phyloP scores from a whole-genome alignment of 495 filamentous ascomycete species.

The Jackrogersella minutella region DNA sequence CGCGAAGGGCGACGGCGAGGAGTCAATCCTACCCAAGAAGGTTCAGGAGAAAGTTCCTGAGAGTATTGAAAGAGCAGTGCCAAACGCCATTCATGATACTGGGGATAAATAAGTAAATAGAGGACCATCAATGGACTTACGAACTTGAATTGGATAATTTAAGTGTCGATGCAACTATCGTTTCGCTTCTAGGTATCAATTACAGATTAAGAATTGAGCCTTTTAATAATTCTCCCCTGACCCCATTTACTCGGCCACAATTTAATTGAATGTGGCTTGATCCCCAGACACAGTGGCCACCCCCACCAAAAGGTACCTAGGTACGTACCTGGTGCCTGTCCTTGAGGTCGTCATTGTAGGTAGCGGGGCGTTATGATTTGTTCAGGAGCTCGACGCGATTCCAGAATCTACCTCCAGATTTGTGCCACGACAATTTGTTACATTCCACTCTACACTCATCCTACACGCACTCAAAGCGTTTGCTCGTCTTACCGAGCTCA shows the following conservation, averaged over 20 bases:
- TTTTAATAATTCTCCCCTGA: no score
- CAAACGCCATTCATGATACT: slow-evolving; percentile 23
- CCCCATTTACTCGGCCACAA: no score
- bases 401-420: slow-evolving; percentile 31
- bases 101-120: slow-evolving; percentile 13
- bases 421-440: slow-evolving; percentile 37
- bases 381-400: slow-evolving; percentile 34
- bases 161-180: no score
- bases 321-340: neutral
- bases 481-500: neutral
- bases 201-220: no score
- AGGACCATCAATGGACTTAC: no score
- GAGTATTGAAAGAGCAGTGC: slow-evolving; percentile 26
- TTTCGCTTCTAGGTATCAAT: no score
- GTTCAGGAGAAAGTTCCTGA: slow-evolving; percentile 30
- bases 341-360: neutral
- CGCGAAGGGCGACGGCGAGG: slow-evolving; percentile 26
- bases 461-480: neutral
- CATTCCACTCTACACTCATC: slow-evolving; percentile 42
- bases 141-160: no score
- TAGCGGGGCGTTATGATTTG: slow-evolving; percentile 18
- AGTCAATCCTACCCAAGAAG: slow-evolving; percentile 28
- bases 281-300: no score
- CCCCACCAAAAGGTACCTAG: slow-evolving; percentile 13
- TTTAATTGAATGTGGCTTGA: no score